These are phyloP conservation scores for Colletotrichum viniferum DNA, from an alignment of 2,329 filamentous ascomycete genomes.

Conservation along the genomic window DNA sequence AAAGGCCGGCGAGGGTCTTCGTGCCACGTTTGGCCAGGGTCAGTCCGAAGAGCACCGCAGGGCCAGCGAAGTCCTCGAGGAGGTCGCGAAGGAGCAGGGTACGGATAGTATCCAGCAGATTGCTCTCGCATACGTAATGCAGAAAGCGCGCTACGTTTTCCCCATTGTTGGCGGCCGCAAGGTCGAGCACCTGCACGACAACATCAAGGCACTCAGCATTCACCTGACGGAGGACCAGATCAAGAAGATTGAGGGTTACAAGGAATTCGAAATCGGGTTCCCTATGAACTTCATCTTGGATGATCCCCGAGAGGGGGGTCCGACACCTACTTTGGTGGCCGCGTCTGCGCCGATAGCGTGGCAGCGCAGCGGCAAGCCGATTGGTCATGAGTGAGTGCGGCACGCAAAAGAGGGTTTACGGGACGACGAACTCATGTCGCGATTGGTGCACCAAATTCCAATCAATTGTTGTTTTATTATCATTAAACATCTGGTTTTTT, in stretches of 20 bases:
- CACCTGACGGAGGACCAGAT: constrained; percentile 56
- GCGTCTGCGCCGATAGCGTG: constrained; percentile 14
- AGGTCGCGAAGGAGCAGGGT: constrained; percentile 61
- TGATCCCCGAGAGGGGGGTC: constrained; percentile 25
- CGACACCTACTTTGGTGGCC: not conserved
- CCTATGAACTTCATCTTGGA: constrained; percentile 47
- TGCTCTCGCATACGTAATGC: constrained; percentile 55
- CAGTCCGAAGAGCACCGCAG: constrained; percentile 54
- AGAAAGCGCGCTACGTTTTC: constrained; percentile 57
- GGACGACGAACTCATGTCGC: not conserved
- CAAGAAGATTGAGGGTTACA: constrained; percentile 55
- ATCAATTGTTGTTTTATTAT: not conserved
- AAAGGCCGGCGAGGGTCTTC: constrained; percentile 42
- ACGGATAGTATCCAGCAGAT: constrained; percentile 63
- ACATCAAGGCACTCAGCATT: constrained; percentile 59
- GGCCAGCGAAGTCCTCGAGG: constrained; percentile 62
- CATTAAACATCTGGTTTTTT: not conserved
- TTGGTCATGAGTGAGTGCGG: not conserved
- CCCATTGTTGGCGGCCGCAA: constrained; percentile 59
- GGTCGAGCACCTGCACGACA: constrained; percentile 55
- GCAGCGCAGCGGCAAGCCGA: constrained; percentile 11
- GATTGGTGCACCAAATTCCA: not conserved
- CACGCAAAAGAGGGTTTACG: not conserved
- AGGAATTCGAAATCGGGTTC: constrained; percentile 61
- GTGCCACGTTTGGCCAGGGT: constrained; percentile 27